Evolutionary conservation across 306 rosid species (phyloP), one percentile per base, ranked within the genome.

Genomic region (Sindora glabra): DNA sequence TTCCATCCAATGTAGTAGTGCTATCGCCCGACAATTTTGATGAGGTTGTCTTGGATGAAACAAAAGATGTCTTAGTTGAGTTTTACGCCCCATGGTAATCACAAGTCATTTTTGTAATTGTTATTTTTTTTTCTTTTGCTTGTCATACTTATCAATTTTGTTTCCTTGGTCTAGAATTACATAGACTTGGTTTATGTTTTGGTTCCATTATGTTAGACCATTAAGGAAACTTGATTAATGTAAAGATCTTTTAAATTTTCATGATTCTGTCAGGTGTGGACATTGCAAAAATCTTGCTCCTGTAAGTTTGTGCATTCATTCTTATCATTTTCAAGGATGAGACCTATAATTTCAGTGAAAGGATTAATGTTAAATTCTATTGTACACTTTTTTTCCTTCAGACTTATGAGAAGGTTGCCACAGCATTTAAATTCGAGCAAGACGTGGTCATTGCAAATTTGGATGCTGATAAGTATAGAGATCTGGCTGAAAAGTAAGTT

Each of bases 231-330:
- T 67, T 42, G 15, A 3, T 17, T 38, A 32, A 42, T 52, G 47
- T 26, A 9, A n/a, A 32, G 33, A 60, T 44, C 77, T 76, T 29
- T 56, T 64, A 24, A 57, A 33, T 61, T 29, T 65, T 47, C 58
- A 37, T 45, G 52, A 44, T 67, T 66, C 53, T 67, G 17, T 38
- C 79, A 94, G 99, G 99, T 89, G 97, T 67, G 94, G 95, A 55
- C 99, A 89, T 69, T 89, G 99, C 87, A 86, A 84, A 79, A 77
- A 59, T 59, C 99, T 94, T 86, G 99, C 99, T 67, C 94, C 97
- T 23, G 99, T 86, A 86, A 74, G 99, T 8, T 32, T 6, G 41
- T 17, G 8, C 17, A 69, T 46, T 64, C 42, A 32, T 33, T 64
- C 21, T 68, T 45, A 54, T 56, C 21, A 9, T 54, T 32, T 27